These are phyloP conservation scores for Aspergillus persii DNA, from an alignment of 2,329 filamentous ascomycete genomes.

Conservation along the genomic window DNA sequence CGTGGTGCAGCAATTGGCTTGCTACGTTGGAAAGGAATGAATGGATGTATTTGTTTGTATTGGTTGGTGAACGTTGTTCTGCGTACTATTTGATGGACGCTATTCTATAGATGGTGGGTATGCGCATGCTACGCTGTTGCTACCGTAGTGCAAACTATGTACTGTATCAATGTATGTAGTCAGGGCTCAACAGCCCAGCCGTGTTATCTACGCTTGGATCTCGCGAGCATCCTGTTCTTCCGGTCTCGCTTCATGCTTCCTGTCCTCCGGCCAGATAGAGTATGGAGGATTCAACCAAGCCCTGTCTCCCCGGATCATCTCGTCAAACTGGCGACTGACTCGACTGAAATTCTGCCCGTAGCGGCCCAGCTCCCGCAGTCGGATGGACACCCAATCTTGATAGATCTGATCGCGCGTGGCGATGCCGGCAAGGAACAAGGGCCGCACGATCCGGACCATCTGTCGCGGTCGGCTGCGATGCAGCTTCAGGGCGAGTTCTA, in stretches of 20 bases:
- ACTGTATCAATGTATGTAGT: background rate
- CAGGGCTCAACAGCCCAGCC: no score
- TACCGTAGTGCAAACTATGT: no score
- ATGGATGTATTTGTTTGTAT: no score
- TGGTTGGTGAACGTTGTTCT: no score
- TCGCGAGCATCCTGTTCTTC: no score
- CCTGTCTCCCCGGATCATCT: constrained; percentile 20
- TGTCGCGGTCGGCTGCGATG: constrained; percentile 22
- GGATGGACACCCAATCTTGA: constrained; percentile 29
- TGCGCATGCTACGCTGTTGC: no score
- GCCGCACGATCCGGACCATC: constrained; percentile 26
- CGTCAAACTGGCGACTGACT: constrained; percentile 22
- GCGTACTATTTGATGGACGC: no score
- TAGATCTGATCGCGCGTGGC: constrained; percentile 25
- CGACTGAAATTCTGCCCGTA: constrained; percentile 25
- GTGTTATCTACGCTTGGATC: no score
- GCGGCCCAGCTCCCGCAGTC: constrained; percentile 23
- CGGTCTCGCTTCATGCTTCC: background rate
- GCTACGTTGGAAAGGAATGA: no score
- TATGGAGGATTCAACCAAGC: constrained; percentile 8
- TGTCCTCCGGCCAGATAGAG: background rate
- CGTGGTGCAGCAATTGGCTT: background rate
- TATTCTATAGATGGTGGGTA: no score
- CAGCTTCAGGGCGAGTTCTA: constrained; percentile 23
- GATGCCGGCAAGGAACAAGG: constrained; percentile 25